Conservation (phyloP, 345 rosid genomes). For the Linum tenue region DNA sequence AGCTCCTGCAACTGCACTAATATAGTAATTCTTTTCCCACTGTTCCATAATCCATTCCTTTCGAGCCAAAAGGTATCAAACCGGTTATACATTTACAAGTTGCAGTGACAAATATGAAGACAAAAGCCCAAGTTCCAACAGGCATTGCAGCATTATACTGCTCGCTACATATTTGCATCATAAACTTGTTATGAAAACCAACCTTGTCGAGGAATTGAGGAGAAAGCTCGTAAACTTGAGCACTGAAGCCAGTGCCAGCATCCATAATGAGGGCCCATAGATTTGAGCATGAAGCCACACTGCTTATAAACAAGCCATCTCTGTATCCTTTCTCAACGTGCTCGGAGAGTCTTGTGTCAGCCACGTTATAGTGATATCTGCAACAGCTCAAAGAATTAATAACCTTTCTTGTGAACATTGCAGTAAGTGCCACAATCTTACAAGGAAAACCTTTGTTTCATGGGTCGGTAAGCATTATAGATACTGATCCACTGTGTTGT, state of each 20-base stretch:
- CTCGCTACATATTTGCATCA: neutral
- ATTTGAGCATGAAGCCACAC: conserved; percentile 81
- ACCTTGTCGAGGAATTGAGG: conserved; percentile 84
- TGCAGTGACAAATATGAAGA: neutral
- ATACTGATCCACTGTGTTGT: conserved; percentile 97
- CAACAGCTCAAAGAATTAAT: conserved; percentile 16
- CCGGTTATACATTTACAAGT: neutral
- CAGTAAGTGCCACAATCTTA: conserved; percentile 7
- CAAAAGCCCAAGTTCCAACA: neutral
- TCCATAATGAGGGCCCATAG: conserved; percentile 99
- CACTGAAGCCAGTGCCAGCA: conserved; percentile 76
- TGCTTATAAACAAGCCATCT: conserved; percentile 82
- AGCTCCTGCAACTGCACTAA: conserved; percentile 92
- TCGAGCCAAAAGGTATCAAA: neutral
- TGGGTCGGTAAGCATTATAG: conserved; percentile 89
- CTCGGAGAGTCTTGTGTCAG: conserved; percentile 63
- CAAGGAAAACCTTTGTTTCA: conserved; percentile 72
- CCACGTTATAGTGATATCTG: conserved; percentile 94
- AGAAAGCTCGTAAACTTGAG: conserved; percentile 81
- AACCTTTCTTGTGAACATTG: conserved; percentile 7
- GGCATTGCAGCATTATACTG: no score
- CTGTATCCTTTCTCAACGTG: conserved; percentile 84
- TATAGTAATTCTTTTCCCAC: conserved; percentile 92
- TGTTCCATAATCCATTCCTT: conserved; percentile 99
- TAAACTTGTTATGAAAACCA: conserved; percentile 13